Base-by-base conservation (phyloP, 2,329 filamentous ascomycete genomes). In the Uncinocarpus reesii region DNA sequence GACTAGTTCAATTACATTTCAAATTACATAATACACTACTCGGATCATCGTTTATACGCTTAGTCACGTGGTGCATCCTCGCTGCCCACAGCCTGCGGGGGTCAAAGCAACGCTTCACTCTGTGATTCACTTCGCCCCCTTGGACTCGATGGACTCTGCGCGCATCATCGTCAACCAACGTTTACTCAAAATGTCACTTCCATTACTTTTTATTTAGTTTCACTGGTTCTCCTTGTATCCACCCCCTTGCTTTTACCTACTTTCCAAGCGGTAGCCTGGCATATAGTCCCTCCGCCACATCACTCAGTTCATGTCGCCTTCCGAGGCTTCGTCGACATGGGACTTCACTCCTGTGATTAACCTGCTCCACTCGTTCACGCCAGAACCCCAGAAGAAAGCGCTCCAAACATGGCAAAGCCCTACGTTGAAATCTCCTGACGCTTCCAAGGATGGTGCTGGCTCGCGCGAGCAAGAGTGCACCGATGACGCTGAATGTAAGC, bases 311-410 rank as follows among this genome's bases (percentile, higher is more conserved):
- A 55, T 55, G 66, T 57, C 57, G 44, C 53, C 58, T 35, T 47
- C 55, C 49, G 55, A 58, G 46, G 52, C 55, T 18, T 46, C 57
- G 48, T 45, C 58, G 49, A 59, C 61, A 47, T 73, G 71, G 71
- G 70, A 72, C 59, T 68, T 73, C 50, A 60, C 62, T 54, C 62
- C 65, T 55, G 71, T 68, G 53, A 65, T 70, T 53, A 62, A 66
- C 52, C 63, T 73, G 41, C 62, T 72, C 6, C 58, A 62, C 42
- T 66, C 63, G 11, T 55, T 60, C 28, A 47, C 6, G 8, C 32
- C 15, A 40, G 41, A 24, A 3, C 15, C 29, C 13, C 20, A 32
- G 10, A 10, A 26, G 35, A 20, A 42, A 35, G 6, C 13, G 42
- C 6, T 5, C 20, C n/a, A 34, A 15, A 5, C n/a, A 1, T 8